A percentile compares a stretch with the other conserved stretches of the same genome.
These are phyloP conservation scores for Crucibulum laeve DNA, from an alignment of 768 basidiomycete species.

Conservation along the genomic window DNA sequence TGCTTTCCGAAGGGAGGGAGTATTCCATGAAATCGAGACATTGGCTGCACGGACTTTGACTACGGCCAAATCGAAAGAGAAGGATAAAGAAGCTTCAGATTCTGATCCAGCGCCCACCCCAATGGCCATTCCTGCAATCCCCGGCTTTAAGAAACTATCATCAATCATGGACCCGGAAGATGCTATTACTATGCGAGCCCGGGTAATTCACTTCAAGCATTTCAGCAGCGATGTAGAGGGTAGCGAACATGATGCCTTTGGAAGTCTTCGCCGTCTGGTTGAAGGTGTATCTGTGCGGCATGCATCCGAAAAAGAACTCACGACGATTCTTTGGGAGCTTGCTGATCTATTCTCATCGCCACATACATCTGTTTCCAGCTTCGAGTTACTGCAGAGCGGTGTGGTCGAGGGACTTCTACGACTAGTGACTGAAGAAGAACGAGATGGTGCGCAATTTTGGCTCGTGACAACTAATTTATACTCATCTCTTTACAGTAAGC, in stretches of 20 bases:
- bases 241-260: conserved; percentile 60
- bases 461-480: background rate
- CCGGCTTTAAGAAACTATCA: conserved; percentile 66
- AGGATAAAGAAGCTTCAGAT: conserved; percentile 30
- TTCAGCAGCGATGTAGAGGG: conserved; percentile 52
- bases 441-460: conserved; percentile 42
- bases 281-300: conserved; percentile 51
- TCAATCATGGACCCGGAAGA: conserved; percentile 82
- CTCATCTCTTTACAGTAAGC: conserved; percentile 42
- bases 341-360: conserved; percentile 76
- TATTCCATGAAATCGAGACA: conserved; percentile 88
- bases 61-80: conserved; percentile 46
- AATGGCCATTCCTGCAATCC: conserved; percentile 39
- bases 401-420: conserved; percentile 83
- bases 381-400: conserved; percentile 92
- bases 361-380: conserved; percentile 84
- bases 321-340: conserved; percentile 64
- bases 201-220: conserved; percentile 84
- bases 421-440: conserved; percentile 69
- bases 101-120: conserved; percentile 24
- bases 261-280: conserved; percentile 61
- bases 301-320: conserved; percentile 59
- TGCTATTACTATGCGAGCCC: conserved; percentile 86
- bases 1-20: conserved; percentile 91
- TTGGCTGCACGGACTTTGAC: conserved; percentile 64